Evolutionary conservation across 192 early-diverging fungal genomes (phyloP).

Genomic region (Coemansia sp.): DNA sequence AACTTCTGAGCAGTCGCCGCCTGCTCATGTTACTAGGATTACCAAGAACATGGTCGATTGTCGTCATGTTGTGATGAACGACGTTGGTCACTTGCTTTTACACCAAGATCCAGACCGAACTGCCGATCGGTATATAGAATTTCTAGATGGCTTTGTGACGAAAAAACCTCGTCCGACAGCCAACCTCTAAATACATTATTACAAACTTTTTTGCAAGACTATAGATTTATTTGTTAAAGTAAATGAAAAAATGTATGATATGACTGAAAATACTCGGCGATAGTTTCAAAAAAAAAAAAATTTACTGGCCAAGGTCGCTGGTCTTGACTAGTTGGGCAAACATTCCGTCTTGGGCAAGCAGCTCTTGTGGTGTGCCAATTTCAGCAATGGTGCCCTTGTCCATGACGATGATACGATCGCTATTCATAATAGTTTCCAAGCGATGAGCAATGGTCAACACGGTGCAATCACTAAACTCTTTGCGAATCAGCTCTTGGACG

Average conservation of each 20-base stretch:
- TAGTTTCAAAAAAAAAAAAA: not conserved
- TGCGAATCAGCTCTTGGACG: conserved; percentile 48
- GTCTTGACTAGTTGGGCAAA: conserved; percentile 9
- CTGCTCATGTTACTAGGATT: conserved; percentile 18
- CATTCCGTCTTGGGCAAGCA: conserved; percentile 50
- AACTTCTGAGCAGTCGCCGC: conserved; percentile 20
- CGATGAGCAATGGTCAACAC: conserved; percentile 74
- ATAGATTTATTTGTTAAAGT: not conserved
- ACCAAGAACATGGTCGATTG: conserved; percentile 23
- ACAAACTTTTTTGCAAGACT: too few relatives aligned
- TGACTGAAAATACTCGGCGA: too few relatives aligned
- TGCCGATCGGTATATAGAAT: conserved; percentile 18
- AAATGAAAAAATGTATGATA: too few relatives aligned
- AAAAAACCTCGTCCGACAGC: not conserved
- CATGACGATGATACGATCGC: conserved; percentile 72
- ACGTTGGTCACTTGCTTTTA: conserved; percentile 37
- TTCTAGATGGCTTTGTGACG: conserved; percentile 26
- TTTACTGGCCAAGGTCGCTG: conserved; percentile 2
- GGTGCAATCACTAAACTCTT: conserved; percentile 46
- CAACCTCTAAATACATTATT: conserved; percentile 10
- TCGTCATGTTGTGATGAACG: conserved; percentile 28
- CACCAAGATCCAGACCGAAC: conserved; percentile 31
- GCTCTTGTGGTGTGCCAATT: conserved; percentile 59
- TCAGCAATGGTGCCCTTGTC: conserved; percentile 68
- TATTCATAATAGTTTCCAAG: conserved; percentile 67